These are phyloP conservation scores for Phaeophleospora eucalypticola DNA, from an alignment of 2,329 filamentous ascomycete species.

Conservation along the genomic window DNA sequence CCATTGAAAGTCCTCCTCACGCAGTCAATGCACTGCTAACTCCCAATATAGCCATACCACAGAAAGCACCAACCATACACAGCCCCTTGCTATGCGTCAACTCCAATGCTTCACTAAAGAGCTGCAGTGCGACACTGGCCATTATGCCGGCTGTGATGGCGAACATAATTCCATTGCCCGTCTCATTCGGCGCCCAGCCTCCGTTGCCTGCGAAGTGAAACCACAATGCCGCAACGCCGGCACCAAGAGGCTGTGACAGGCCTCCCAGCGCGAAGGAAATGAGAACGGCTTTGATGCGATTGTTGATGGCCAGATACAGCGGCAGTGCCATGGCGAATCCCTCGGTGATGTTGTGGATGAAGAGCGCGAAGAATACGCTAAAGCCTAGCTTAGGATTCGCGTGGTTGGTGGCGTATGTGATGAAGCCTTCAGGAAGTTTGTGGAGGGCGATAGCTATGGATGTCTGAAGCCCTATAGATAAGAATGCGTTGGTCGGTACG, in stretches of 20 bases:
- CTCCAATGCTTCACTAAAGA: conserved; percentile 81
- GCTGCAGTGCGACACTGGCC: conserved; percentile 83
- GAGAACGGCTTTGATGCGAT: conserved; percentile 73
- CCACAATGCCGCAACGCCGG: conserved; percentile 78
- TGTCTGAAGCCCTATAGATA: conserved; percentile 93
- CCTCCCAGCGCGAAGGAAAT: conserved; percentile 83
- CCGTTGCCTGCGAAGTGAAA: conserved; percentile 65
- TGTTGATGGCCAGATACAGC: conserved; percentile 83
- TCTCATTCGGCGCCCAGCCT: conserved; percentile 49
- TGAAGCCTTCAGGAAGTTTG: conserved; percentile 82
- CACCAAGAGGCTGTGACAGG: conserved; percentile 80
- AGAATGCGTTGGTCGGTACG: conserved; percentile 87
- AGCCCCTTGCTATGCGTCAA: conserved; percentile 74
- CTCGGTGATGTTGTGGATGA: conserved; percentile 97
- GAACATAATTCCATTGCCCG: conserved; percentile 75
- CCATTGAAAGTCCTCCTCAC: too few species aligned
- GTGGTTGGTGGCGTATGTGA: conserved; percentile 96
- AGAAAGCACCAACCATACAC: conserved; percentile 75
- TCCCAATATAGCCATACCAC: conserved; percentile 84
- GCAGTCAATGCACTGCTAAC: conserved; percentile 81
- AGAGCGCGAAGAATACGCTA: conserved; percentile 89
- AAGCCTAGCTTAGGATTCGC: conserved; percentile 84
- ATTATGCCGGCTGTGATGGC: conserved; percentile 89
- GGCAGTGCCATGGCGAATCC: conserved; percentile 92
- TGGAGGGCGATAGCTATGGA: conserved; percentile 92